Base-by-base conservation (phyloP, 75 land plant species). In the Cupressus sempervirens region DNA sequence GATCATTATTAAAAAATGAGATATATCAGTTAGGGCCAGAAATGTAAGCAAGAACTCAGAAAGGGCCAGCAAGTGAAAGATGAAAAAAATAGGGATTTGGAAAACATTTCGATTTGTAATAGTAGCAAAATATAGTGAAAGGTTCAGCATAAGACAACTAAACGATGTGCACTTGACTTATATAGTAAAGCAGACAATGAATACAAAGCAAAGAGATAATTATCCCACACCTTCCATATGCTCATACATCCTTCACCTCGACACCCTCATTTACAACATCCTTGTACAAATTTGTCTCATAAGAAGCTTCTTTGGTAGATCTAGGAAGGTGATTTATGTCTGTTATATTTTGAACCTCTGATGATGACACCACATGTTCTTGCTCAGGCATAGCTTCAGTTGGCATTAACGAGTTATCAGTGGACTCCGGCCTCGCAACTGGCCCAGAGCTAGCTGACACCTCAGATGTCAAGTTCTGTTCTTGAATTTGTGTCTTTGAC, bases 231-330 rank as follows among this genome's bases (percentile, higher is more conserved):
- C 46, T 79, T 79, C 46, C n/a, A 45, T 79, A 79, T 45, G 50
- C 32, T 26, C 29, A 26, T 79, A 45, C 48, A 79, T 45, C 81
- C 4, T 41, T 45, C 81, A 20, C 81, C 81, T 79, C 81, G 11
- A 45, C 12, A n/a, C 13, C 81, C 29, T 26, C 81, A 38, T 79
- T 79, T n/a, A 8, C 46, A 79, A 79, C 50, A 41, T 79, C 81
- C 81, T 45, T 45, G 81, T 79, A 79, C 43, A 38, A 79, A 79
- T 11, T 46, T 79, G n/a, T 77, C 48, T 79, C 81, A 79, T 79
- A n/a, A 26, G 81, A 79, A 43, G n/a, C n/a, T 79, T 79, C 81
- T 26, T 79, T 50, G 3, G 50, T n/a, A 45, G 45, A 41, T 79
- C 30, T 16, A 79, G 81, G 45, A 41, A 79, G 40, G 6, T n/a